These are phyloP conservation scores for Pyrus bretschneideri DNA, from an alignment of 306 rosid species.

Conservation along the genomic window DNA sequence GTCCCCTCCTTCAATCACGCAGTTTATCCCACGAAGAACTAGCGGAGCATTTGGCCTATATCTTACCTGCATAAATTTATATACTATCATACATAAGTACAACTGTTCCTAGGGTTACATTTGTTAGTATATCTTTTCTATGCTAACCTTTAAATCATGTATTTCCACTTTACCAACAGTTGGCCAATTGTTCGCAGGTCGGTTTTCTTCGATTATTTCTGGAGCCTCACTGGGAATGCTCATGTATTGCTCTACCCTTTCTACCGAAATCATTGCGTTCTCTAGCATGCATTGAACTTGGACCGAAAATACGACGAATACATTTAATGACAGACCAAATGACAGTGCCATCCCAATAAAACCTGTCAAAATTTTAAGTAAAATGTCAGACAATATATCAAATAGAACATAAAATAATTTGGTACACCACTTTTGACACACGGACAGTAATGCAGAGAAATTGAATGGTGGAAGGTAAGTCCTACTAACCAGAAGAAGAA, in stretches of 20 bases:
- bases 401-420: neutral
- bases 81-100: neutral
- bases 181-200: conserved; percentile 23
- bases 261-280: conserved; percentile 25
- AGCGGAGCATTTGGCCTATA: no score
- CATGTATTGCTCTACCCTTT: conserved; percentile 33
- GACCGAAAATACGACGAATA: conserved; percentile 10
- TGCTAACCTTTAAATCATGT: conserved; percentile 23
- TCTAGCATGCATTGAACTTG: conserved; percentile 22
- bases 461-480: no score
- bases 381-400: neutral
- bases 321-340: conserved; percentile 22
- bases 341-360: conserved; percentile 31
- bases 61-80: no score
- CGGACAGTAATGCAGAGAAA: no score
- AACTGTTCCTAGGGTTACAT: neutral
- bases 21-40: conserved; percentile 23
- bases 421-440: neutral
- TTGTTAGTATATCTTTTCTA: neutral
- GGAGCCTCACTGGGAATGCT: conserved; percentile 29
- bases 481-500: conserved; percentile 17
- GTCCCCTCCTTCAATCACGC: conserved; percentile 21
- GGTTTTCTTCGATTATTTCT: conserved; percentile 11
- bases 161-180: conserved; percentile 21
- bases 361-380: conserved; percentile 13